Base-by-base conservation (phyloP, 1,284 basidiomycete species). In the Lentinus polychrous region DNA sequence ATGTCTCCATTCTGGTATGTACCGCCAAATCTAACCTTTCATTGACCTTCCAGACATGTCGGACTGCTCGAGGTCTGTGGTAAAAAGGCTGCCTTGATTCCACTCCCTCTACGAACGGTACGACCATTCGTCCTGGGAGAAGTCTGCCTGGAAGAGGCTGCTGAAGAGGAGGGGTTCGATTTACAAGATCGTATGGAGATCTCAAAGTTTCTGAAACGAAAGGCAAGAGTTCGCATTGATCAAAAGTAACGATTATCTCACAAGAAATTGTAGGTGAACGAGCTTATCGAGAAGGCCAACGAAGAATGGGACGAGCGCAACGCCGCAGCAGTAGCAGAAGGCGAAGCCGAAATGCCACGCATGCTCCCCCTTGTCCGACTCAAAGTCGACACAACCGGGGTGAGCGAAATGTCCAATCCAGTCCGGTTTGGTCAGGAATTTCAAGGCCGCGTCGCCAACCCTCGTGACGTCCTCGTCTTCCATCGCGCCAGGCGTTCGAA, bases 351-450 rank as follows among this genome's bases (percentile, higher is more conserved):
- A 43, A 59, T 85, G 24, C 69, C 76, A 32, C 65, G 68, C 51
- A 92, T 94, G 84, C 76, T 98, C 8, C 95, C 95, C 1, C 79
- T 99, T 27, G 76, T 99, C 43, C 82, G 95, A 11, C 73, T 98
- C 5, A 92, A 91, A 71, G 92, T 96, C 20, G 93, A 97, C 62
- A 95, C 93, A 0, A 92, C 90, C 0, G 87, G 86, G 44, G 87
- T 86, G 4, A 83, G 83, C 49, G 89, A 91, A 56, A 91, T 93
- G 70, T 91, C 88, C 42, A 99, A 99, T 65, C 91, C 94, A 11
- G 88, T 95, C 44, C 86, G 95, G 7, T 97, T 99, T 63, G 95
- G 96, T 0, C 94, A 96, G 65, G 92, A 96, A 63, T 98, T 96
- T 66, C 79, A 86, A 51, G 92, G 91, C 1, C 80, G 79, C 18